Conservation (phyloP, 192 early-diverging fungal genomes). For the Backusella macrospora region DNA sequence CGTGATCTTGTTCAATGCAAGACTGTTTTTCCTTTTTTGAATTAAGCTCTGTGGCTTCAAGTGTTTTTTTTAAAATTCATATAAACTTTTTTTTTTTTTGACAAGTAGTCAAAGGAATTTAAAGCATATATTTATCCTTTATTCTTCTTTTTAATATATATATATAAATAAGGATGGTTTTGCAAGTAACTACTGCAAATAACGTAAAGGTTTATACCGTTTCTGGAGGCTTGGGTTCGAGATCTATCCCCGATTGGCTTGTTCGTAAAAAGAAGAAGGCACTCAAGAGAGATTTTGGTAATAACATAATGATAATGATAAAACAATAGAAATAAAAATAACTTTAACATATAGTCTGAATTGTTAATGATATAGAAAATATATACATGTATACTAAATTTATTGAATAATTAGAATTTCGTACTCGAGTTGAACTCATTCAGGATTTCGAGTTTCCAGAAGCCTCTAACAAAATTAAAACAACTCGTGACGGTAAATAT, state of each 20-base stretch:
- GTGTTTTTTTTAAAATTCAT: not conserved
- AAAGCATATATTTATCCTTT: not conserved
- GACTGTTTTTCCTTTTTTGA: slow-evolving; percentile 25
- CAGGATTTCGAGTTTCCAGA: slow-evolving; percentile 99
- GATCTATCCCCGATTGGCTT: slow-evolving; percentile 95
- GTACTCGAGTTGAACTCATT: slow-evolving; percentile 91
- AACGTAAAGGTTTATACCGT: slow-evolving; percentile 93
- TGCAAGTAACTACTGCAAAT: slow-evolving; percentile 87
- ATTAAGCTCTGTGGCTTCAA: not conserved
- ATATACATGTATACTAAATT: not conserved
- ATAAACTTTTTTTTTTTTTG: slow-evolving; percentile 11
- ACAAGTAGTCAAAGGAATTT: not conserved
- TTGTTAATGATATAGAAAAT: no score
- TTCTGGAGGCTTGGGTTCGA: slow-evolving; percentile 72
- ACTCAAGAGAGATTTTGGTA: slow-evolving; percentile 86
- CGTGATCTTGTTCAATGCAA: not conserved
- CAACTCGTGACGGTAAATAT: slow-evolving; percentile 84
- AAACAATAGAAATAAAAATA: not conserved
- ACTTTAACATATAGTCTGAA: no score
- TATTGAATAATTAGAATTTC: slow-evolving; percentile 66
- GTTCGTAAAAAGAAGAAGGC: slow-evolving; percentile 81
- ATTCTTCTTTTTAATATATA: not conserved
- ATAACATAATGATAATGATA: not conserved
- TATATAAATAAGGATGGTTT: slow-evolving; percentile 68
- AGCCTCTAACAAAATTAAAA: slow-evolving; percentile 82